Conservation (phyloP, 2,329 filamentous ascomycete genomes). For the Exophiala viscosa region DNA sequence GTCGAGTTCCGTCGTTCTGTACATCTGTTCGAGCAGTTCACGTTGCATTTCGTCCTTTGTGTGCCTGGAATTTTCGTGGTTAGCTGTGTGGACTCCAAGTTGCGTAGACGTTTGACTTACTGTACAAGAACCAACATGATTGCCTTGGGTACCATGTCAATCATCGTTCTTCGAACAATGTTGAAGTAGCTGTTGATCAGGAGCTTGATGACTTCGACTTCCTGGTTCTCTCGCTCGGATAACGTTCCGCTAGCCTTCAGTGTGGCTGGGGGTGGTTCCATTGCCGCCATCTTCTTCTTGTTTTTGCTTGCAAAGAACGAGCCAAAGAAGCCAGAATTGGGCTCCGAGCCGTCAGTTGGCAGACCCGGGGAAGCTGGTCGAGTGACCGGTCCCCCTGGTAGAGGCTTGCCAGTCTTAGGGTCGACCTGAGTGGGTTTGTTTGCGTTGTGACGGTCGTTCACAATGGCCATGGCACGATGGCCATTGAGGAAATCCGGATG, state of each 20-base stretch:
- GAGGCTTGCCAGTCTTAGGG: slow-evolving; percentile 95
- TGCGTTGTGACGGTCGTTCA: slow-evolving; percentile 84
- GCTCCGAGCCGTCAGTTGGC: slow-evolving; percentile 50
- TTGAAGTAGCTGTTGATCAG: slow-evolving; percentile 97
- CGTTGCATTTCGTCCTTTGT: slow-evolving; percentile 99
- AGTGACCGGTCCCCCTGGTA: slow-evolving; percentile 64
- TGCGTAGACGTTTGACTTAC: slow-evolving; percentile 55
- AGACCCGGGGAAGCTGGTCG: slow-evolving; percentile 74
- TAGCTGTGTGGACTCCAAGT: slow-evolving; percentile 12
- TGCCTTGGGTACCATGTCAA: slow-evolving; percentile 99
- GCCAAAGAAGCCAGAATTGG: slow-evolving; percentile 85
- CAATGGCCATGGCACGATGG: slow-evolving; percentile 94
- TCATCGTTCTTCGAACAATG: slow-evolving; percentile 97
- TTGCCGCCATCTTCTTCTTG: slow-evolving; percentile 99
- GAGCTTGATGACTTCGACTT: slow-evolving; percentile 98
- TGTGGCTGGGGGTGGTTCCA: slow-evolving; percentile 89
- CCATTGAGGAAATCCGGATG: slow-evolving; percentile 98
- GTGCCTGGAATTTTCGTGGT: slow-evolving; percentile 52
- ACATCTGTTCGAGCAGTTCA: slow-evolving; percentile 96
- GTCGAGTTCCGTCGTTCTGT: slow-evolving; percentile 83
- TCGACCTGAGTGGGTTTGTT: slow-evolving; percentile 89
- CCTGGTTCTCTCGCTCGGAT: slow-evolving; percentile 88
- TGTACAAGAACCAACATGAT: slow-evolving; percentile 97
- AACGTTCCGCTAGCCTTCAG: slow-evolving; percentile 92
- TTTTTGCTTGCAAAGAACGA: slow-evolving; percentile 99